These are phyloP conservation scores for Talaromyces stipitatus DNA, from an alignment of 495 filamentous ascomycete genomes.

Conservation along the genomic window DNA sequence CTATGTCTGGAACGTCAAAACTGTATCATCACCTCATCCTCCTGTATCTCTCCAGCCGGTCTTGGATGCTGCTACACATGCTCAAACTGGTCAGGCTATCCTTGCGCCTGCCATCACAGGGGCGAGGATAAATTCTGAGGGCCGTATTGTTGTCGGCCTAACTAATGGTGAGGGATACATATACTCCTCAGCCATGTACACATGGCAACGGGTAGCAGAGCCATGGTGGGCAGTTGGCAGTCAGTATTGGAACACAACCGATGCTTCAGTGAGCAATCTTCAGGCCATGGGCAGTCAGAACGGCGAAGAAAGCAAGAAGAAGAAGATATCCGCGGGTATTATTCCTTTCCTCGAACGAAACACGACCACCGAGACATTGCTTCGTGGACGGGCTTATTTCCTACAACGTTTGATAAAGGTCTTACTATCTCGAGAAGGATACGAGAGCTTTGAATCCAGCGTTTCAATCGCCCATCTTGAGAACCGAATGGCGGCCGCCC, in stretches of 20 bases:
- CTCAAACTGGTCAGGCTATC: constrained; percentile 58
- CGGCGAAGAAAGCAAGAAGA: constrained; percentile 43
- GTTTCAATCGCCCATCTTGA: constrained; percentile 94
- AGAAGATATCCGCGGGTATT: constrained; percentile 80
- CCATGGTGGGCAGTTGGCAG: constrained; percentile 97
- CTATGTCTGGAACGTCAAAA: constrained; percentile 88
- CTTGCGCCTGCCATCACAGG: constrained; percentile 76
- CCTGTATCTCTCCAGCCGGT: constrained; percentile 86
- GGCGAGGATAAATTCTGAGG: constrained; percentile 81
- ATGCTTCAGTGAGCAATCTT: constrained; percentile 69
- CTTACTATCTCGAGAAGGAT: constrained; percentile 77
- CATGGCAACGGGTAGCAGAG: constrained; percentile 93
- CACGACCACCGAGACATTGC: constrained; percentile 86
- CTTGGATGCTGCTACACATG: constrained; percentile 75
- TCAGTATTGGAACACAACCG: constrained; percentile 98
- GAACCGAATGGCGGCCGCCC: constrained; percentile 83
- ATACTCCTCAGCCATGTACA: constrained; percentile 72
- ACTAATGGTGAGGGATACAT: constrained; percentile 89
- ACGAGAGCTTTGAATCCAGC: constrained; percentile 81
- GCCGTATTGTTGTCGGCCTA: constrained; percentile 73
- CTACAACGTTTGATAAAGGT: constrained; percentile 84
- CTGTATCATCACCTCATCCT: constrained; percentile 76
- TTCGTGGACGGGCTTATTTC: constrained; percentile 82
- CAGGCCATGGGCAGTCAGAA: constrained; percentile 56
- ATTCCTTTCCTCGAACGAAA: constrained; percentile 89